phyloP scores from a whole-genome alignment of 2,329 filamentous ascomycete species.

The Penicillium sp. region DNA sequence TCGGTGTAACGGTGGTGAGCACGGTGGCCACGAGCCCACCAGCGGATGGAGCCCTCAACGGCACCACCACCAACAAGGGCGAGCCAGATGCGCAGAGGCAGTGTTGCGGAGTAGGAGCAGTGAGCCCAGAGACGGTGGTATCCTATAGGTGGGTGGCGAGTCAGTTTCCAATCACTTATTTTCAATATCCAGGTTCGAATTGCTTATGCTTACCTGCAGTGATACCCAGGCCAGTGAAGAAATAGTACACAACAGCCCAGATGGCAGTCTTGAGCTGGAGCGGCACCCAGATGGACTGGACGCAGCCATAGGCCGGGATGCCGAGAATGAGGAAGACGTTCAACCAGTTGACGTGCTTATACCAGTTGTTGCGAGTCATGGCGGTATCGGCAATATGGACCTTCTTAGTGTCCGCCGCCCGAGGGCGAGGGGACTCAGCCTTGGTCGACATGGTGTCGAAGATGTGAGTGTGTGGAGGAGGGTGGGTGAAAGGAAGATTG shows the following conservation, averaged over 20 bases:
- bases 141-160: conserved; percentile 48
- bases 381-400: conserved; percentile 84
- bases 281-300: conserved; percentile 80
- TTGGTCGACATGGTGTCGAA: conserved; percentile 44
- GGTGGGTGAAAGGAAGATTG: conserved; percentile 6
- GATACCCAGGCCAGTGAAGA: conserved; percentile 80
- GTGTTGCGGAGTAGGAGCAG: conserved; percentile 77
- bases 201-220: conserved; percentile 67
- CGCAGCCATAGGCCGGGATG: conserved; percentile 74
- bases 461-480: conserved; percentile 19
- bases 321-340: conserved; percentile 82
- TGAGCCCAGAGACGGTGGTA: conserved; percentile 89
- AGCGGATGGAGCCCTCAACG: conserved; percentile 83
- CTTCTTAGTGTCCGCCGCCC: conserved; percentile 64
- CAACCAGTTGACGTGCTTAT: conserved; percentile 93
- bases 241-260: conserved; percentile 80
- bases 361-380: conserved; percentile 82
- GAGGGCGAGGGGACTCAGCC: conserved; percentile 41
- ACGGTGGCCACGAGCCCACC: conserved; percentile 87
- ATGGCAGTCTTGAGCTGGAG: conserved; percentile 72
- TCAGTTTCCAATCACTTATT: neutral
- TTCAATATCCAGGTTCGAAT: neutral
- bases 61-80: conserved; percentile 81
- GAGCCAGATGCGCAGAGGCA: conserved; percentile 80
- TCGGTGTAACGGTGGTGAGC: conserved; percentile 92